These are phyloP conservation scores for Calonectria multiphialidica DNA, from an alignment of 2,329 filamentous ascomycete genomes.

Conservation along the genomic window DNA sequence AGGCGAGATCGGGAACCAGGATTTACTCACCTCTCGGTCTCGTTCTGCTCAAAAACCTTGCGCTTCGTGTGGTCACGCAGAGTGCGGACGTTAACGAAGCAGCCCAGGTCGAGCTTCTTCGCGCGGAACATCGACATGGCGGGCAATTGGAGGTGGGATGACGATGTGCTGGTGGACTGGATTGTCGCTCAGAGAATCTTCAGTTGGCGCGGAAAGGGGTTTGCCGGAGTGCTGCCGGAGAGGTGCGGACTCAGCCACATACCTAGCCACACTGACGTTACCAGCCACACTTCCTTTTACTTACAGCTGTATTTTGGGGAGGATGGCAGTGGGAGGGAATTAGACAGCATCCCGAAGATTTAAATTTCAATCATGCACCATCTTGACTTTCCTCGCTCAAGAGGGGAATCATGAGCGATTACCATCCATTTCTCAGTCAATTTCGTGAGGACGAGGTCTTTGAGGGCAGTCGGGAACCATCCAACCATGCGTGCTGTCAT, in stretches of 20 bases:
- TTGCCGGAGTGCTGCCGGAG: slow-evolving; percentile 32
- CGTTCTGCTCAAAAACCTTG: slow-evolving; percentile 87
- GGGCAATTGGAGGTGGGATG: slow-evolving; percentile 41
- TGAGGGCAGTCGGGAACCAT: not conserved
- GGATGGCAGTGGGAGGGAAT: too few relatives aligned
- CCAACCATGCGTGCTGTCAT: not conserved
- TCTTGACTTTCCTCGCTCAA: not conserved
- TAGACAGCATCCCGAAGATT: not conserved
- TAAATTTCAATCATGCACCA: not conserved
- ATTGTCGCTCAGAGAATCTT: slow-evolving; percentile 24
- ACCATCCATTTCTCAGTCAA: too few relatives aligned
- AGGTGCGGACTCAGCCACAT: not conserved
- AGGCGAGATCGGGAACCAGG: not conserved
- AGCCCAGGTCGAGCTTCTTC: slow-evolving; percentile 90
- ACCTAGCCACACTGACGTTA: not conserved
- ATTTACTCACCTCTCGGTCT: slow-evolving; percentile 82
- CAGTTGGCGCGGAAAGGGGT: slow-evolving; percentile 12
- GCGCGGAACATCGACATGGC: slow-evolving; percentile 88
- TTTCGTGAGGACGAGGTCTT: not conserved
- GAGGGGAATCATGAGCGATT: too few relatives aligned
- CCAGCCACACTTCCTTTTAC: not conserved
- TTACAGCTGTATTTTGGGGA: not conserved
- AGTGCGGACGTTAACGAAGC: slow-evolving; percentile 86
- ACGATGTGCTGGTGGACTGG: slow-evolving; percentile 29
- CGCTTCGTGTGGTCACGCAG: slow-evolving; percentile 98